These are phyloP conservation scores for Populus davidiana DNA, from an alignment of 345 rosid genomes.

Conservation along the genomic window DNA sequence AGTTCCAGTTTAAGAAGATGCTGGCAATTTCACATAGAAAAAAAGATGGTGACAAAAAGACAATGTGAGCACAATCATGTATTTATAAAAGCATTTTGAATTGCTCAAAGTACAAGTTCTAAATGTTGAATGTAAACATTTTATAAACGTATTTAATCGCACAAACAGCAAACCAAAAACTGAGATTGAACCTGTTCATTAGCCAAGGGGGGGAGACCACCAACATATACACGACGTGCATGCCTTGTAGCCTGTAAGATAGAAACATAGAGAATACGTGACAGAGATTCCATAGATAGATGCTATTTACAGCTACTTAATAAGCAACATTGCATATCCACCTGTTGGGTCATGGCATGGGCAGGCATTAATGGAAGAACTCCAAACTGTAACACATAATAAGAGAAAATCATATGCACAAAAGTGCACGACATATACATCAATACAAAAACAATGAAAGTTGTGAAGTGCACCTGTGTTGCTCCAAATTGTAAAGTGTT, in stretches of 20 bases:
- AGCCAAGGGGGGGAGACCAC: conserved; percentile 19
- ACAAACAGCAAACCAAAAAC: not conserved
- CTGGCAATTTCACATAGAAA: not conserved
- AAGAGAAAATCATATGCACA: not conserved
- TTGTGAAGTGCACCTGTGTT: conserved; percentile 27
- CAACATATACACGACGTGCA: conserved; percentile 26
- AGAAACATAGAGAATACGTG: not conserved
- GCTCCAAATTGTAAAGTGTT: conserved; percentile 35
- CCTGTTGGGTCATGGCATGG: conserved; percentile 57
- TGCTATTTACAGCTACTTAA: not conserved
- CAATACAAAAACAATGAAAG: not conserved
- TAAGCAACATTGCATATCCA: not conserved
- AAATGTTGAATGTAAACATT: not conserved
- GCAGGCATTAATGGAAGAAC: conserved; percentile 40
- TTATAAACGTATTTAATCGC: not conserved
- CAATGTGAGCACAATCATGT: not conserved
- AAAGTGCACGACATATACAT: not conserved
- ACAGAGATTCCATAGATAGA: not conserved
- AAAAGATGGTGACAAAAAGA: not conserved
- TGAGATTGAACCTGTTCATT: conserved; percentile 18
- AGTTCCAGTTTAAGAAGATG: no score
- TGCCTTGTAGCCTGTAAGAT: conserved; percentile 17
- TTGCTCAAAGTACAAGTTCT: not conserved
- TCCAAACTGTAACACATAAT: conserved; percentile 27
- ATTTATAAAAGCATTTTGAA: not conserved